Percentiles rank a stretch among this genome's conserved stretches.
Conservation (phyloP, 495 filamentous ascomycete genomes). For the Trichoderma orchidacearum region DNA sequence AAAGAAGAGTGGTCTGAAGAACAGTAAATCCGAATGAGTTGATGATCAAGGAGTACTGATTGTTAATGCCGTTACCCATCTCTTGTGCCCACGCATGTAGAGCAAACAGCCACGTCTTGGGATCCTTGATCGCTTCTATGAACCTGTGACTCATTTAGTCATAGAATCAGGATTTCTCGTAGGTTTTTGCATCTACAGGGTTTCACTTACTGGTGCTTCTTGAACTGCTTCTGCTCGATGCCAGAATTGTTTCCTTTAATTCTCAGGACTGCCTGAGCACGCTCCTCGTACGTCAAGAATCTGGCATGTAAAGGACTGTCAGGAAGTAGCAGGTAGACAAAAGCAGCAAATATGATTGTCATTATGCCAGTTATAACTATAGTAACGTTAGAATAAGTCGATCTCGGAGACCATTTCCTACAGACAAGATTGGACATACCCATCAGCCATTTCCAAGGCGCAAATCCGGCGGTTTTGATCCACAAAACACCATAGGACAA, state of each 20-base stretch:
- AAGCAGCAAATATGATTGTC: slow-evolving; percentile 22
- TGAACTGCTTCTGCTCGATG: slow-evolving; percentile 53
- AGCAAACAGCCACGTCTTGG: slow-evolving; percentile 35
- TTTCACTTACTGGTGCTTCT: slow-evolving; percentile 29
- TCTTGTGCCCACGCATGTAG: slow-evolving; percentile 28
- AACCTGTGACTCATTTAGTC: slow-evolving; percentile 8
- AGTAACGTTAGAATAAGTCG: slow-evolving; percentile 19
- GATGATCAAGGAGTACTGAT: slow-evolving; percentile 30
- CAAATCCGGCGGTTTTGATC: slow-evolving; percentile 24
- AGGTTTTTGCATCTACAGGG: slow-evolving; percentile 14
- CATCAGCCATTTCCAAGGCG: slow-evolving; percentile 30
- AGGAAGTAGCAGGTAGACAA: slow-evolving; percentile 32
- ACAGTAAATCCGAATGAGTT: slow-evolving; percentile 26
- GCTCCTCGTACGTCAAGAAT: slow-evolving; percentile 31
- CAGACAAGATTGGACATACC: slow-evolving; percentile 4
- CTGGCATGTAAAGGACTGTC: slow-evolving; percentile 34
- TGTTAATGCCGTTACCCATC: slow-evolving; percentile 29
- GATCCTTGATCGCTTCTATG: slow-evolving; percentile 40
- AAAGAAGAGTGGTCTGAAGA: slow-evolving; percentile 22
- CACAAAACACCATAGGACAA: slow-evolving; percentile 27
- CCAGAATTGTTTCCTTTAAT: slow-evolving; percentile 49
- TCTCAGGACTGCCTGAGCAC: slow-evolving; percentile 39
- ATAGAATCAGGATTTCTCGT: neutral
- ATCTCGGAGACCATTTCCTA: neutral
- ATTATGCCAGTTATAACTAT: slow-evolving; percentile 23